Evolutionary conservation across 441 rosid species (phyloP).

Genomic region (Aleurites moluccanus): DNA sequence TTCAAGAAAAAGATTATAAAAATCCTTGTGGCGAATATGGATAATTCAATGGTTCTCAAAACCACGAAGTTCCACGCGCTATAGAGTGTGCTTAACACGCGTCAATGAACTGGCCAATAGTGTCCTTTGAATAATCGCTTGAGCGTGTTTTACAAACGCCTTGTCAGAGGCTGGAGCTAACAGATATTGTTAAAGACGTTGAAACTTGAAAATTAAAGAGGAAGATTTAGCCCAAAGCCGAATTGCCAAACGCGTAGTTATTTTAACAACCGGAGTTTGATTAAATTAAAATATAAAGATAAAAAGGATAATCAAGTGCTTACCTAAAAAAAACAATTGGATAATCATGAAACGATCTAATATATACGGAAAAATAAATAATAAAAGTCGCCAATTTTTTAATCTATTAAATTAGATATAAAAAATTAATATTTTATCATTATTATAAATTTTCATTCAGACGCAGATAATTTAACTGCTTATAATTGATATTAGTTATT

Average conservation of each 20-base stretch:
- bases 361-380: too few species aligned
- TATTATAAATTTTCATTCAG: too few species aligned
- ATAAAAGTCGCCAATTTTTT: too few species aligned
- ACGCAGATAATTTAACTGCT: too few species aligned
- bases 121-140: too few species aligned
- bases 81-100: neutral
- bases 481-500: too few species aligned
- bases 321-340: neutral
- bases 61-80: slow-evolving; percentile 6
- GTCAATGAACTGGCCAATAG: neutral
- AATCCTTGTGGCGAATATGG: slow-evolving; percentile 5
- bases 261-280: neutral
- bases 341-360: neutral
- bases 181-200: neutral
- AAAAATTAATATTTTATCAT: too few species aligned
- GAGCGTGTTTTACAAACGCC: slow-evolving; percentile 3
- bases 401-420: too few species aligned
- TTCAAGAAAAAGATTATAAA: neutral
- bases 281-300: slow-evolving; percentile 13
- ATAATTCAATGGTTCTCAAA: neutral
- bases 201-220: slow-evolving; percentile 8
- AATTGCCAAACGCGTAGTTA: slow-evolving; percentile 16
- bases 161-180: neutral
- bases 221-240: slow-evolving; percentile 13
- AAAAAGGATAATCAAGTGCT: neutral